A percentile compares a stretch with the other conserved stretches of the same genome.
These are phyloP conservation scores for Quercus wislizeni DNA, from an alignment of 306 rosid species.

Conservation along the genomic window DNA sequence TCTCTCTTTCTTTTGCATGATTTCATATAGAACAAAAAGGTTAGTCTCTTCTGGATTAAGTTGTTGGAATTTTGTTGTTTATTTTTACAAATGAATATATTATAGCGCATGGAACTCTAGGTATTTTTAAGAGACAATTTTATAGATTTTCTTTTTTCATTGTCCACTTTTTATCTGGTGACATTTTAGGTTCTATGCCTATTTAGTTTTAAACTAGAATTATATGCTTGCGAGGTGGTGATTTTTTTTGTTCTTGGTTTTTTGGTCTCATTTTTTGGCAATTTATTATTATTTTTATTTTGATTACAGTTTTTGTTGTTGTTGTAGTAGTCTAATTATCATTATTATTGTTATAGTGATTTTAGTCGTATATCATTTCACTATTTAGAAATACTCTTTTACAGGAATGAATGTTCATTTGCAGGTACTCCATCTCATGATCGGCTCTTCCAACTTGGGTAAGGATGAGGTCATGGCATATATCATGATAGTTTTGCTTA, in stretches of 20 bases:
- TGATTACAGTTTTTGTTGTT: neutral
- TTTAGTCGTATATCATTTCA: neutral
- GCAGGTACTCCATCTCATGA: constrained; percentile 72
- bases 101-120: neutral
- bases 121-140: neutral
- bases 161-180: neutral
- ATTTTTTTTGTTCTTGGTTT: neutral
- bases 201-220: neutral
- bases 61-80: neutral
- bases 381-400: constrained; percentile 6
- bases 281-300: neutral
- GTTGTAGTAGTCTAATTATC: neutral
- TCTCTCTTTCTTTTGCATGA: neutral
- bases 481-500: neutral
- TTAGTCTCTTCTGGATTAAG: neutral
- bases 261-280: neutral
- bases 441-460: constrained; percentile 68
- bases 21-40: neutral
- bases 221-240: neutral
- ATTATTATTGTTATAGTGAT: neutral
- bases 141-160: neutral
- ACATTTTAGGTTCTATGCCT: neutral
- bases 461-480: constrained; percentile 21
- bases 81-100: neutral
- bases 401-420: constrained; percentile 14